Evolutionary conservation across 805 yeast genomes (phyloP).

Genomic region (Naumovozyma castellii): DNA sequence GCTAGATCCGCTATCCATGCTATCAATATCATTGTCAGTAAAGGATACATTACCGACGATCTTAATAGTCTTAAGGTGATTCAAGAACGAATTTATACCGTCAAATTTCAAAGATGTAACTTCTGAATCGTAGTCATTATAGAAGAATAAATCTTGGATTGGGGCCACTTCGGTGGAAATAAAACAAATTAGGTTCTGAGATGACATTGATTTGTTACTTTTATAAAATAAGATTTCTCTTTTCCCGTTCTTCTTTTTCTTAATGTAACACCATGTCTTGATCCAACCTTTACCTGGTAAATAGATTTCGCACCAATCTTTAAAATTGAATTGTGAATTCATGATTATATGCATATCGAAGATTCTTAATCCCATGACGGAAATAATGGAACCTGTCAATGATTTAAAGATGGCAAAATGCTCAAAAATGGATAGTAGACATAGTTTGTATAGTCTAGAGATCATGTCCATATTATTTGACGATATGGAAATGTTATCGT

Average conservation of each 20-base stretch:
- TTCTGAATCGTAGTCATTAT: constrained; percentile 6
- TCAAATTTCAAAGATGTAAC: constrained; percentile 1
- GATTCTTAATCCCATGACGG: constrained; percentile 18
- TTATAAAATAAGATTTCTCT: constrained; percentile 23
- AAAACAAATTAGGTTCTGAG: constrained; percentile 22
- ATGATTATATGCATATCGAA: constrained; percentile 24
- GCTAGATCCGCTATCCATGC: neutral
- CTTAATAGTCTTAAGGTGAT: constrained; percentile 12
- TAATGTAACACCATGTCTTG: constrained; percentile 29
- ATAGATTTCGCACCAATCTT: constrained; percentile 30
- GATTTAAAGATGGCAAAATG: constrained; percentile 20
- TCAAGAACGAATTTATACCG: constrained; percentile 4
- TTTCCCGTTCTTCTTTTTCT: constrained; percentile 19
- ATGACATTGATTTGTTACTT: constrained; percentile 18
- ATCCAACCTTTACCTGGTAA: constrained; percentile 25
- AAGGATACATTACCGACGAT: constrained; percentile 18
- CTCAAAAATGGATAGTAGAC: constrained; percentile 20
- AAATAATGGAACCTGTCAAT: constrained; percentile 23
- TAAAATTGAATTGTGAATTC: constrained; percentile 22
- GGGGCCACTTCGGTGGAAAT: constrained; percentile 20
- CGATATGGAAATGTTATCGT: constrained; percentile 4
- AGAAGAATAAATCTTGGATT: constrained; percentile 24
- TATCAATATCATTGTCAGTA: constrained; percentile 1
- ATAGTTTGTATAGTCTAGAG: constrained; percentile 5
- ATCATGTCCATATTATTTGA: constrained; percentile 1